phyloP scores from a whole-genome alignment of 768 basidiomycete genomes.

The Leucocoprinus birnbaumii region DNA sequence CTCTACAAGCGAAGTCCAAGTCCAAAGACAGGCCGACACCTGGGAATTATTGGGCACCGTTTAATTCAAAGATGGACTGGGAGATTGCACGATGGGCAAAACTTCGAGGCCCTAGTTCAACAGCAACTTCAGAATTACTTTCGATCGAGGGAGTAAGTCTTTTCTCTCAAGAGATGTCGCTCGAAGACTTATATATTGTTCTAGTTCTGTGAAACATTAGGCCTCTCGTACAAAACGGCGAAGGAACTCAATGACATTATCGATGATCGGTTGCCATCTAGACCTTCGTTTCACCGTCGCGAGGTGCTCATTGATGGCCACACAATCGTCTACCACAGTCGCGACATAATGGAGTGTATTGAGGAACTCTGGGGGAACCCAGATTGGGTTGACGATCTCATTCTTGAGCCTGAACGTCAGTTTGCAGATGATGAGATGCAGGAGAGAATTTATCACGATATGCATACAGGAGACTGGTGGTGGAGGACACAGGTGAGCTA shows the following conservation, averaged over 20 bases:
- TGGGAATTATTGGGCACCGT: conserved; percentile 23
- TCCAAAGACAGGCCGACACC: no score
- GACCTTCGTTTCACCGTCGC: conserved; percentile 23
- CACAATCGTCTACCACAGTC: conserved; percentile 26
- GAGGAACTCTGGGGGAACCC: conserved; percentile 30
- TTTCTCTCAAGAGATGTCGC: neutral
- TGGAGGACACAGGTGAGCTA: conserved; percentile 42
- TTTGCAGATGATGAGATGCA: conserved; percentile 26
- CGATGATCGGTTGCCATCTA: conserved; percentile 20
- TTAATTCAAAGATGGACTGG: conserved; percentile 33
- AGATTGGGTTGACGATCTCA: conserved; percentile 25
- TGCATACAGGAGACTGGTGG: conserved; percentile 52
- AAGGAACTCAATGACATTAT: conserved; percentile 26
- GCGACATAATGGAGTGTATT: conserved; percentile 35
- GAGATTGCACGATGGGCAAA: conserved; percentile 40
- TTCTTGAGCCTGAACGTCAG: conserved; percentile 33
- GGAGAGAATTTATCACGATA: conserved; percentile 32
- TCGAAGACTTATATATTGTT: conserved; percentile 1
- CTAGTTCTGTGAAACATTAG: conserved; percentile 24
- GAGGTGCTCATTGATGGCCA: conserved; percentile 27
- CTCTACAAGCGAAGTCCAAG: no score
- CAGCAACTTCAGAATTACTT: conserved; percentile 34
- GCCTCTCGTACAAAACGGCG: conserved; percentile 23
- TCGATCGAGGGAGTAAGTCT: conserved; percentile 34
- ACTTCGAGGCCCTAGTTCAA: conserved; percentile 28